Base-by-base conservation (phyloP, 192 early-diverging fungal species). In the Chytriomyces hyalinus region DNA sequence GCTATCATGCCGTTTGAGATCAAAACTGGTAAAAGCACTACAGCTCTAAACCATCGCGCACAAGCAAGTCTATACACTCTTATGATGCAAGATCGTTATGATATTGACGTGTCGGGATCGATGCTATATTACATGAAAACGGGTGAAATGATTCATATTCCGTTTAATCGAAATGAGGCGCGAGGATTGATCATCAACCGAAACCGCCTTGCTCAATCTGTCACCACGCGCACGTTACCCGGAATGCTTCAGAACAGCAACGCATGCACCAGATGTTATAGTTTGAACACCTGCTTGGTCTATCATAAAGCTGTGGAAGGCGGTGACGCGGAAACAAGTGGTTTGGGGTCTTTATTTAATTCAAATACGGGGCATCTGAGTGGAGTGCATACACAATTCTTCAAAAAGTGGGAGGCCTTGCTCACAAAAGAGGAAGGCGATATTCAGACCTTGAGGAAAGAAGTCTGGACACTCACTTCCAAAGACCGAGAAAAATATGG, bases 31-130 rank as follows among this genome's bases (percentile, higher is more conserved):
- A 91, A 88, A 63, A 82, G 74, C 6, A 87, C 85, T 0, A 82
- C 84, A 10, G 85, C 87, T 45, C 62, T 90, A 1, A 76, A 87
- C 1, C 94, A 98, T 82, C 85, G 91, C 9, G 93, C 95, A 1
- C 97, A 98, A 78, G 90, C 94, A 0, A 82, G 89, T 13, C 82
- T 97, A 13, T 98, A 98, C 82, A 92, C 93, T 10, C 82, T 96
- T 48, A 73, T 97, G 26, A 85, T 98, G 85, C 84, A 87, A 28
- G 97, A 97, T 46, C 87, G 92, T 26, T 96, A 97, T 79, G 86
- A 88, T 92, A 84, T 24, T 20, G 83, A 90, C 66, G 85, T 97
- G 3, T 72, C 80, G 17, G 72, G 80, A 20, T 95, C 93, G 8
- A 47, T 95, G 6, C 83, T 98, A 15, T 93, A 91, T 75, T 97